A percentile compares a stretch with the other conserved stretches of the same genome.
Conservation (phyloP, 768 basidiomycete genomes). For the Russula olivacea region DNA sequence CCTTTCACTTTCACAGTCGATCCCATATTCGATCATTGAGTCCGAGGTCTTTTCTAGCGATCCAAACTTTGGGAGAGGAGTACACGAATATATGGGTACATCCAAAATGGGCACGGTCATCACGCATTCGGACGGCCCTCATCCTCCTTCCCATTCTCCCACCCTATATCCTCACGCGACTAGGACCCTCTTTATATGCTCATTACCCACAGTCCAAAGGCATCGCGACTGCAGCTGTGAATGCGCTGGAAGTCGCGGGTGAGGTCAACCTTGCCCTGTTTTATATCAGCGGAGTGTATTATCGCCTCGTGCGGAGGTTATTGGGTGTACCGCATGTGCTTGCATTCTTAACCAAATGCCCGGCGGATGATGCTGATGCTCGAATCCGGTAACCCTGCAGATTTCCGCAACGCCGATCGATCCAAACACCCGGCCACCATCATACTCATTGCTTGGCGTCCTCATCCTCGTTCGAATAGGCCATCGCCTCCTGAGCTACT, state of each 20-base stretch:
- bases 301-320: constrained; percentile 62
- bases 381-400: constrained; percentile 35
- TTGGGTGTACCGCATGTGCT: constrained; percentile 65
- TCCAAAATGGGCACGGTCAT: constrained; percentile 41
- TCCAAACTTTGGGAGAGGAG: constrained; percentile 85
- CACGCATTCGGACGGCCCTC: constrained; percentile 43
- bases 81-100: constrained; percentile 75
- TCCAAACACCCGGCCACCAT: constrained; percentile 69
- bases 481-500: constrained; percentile 49
- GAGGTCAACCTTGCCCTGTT: constrained; percentile 79
- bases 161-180: constrained; percentile 52
- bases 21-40: constrained; percentile 14
- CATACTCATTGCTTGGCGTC: constrained; percentile 80
- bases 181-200: constrained; percentile 36
- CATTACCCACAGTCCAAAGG: constrained; percentile 34
- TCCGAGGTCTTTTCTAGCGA: constrained; percentile 39
- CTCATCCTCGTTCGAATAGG: constrained; percentile 59
- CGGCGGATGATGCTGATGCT: neutral
- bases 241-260: constrained; percentile 46
- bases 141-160: constrained; percentile 65
- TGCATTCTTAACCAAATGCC: constrained; percentile 6
- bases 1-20: neutral
- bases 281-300: constrained; percentile 75
- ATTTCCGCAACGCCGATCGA: constrained; percentile 67
- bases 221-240: constrained; percentile 39